These are phyloP conservation scores for Paecilomyces sp. DNA, from an alignment of 2,329 filamentous ascomycete genomes.

Conservation along the genomic window DNA sequence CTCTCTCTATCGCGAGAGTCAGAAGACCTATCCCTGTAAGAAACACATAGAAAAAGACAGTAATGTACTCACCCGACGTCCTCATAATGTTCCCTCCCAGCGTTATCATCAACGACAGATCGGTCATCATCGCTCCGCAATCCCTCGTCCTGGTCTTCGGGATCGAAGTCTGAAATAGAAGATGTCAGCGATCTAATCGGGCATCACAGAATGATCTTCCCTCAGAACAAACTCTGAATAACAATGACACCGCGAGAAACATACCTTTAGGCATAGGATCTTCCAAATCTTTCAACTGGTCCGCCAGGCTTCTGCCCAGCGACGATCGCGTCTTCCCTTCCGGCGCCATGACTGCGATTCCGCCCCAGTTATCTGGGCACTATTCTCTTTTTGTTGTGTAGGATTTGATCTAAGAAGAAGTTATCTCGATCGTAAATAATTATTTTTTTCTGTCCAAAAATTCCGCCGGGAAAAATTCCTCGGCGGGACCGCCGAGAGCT, in stretches of 20 bases:
- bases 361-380: neutral
- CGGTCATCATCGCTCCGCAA: conserved; percentile 51
- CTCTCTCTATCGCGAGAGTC: conserved; percentile 56
- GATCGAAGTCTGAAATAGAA: conserved; percentile 63
- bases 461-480: conserved; percentile 8
- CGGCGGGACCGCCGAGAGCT: neutral
- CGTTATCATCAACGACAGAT: conserved; percentile 39
- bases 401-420: neutral
- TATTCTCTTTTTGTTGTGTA: neutral
- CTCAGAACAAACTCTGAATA: neutral
- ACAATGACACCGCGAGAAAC: conserved; percentile 1
- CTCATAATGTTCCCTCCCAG: conserved; percentile 81
- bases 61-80: conserved; percentile 54
- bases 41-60: neutral
- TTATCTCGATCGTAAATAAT: neutral
- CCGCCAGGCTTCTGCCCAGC: conserved; percentile 45
- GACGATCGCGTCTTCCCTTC: conserved; percentile 42
- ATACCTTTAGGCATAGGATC: conserved; percentile 58
- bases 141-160: conserved; percentile 59
- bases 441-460: conserved; percentile 6
- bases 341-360: conserved; percentile 16
- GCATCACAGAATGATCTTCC: neutral
- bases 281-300: conserved; percentile 56
- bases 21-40: neutral
- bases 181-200: conserved; percentile 4